Percentiles rank a stretch among this genome's conserved stretches.
These are phyloP conservation scores for Lomentospora prolificans DNA, from an alignment of 2,329 filamentous ascomycete species.

Conservation along the genomic window DNA sequence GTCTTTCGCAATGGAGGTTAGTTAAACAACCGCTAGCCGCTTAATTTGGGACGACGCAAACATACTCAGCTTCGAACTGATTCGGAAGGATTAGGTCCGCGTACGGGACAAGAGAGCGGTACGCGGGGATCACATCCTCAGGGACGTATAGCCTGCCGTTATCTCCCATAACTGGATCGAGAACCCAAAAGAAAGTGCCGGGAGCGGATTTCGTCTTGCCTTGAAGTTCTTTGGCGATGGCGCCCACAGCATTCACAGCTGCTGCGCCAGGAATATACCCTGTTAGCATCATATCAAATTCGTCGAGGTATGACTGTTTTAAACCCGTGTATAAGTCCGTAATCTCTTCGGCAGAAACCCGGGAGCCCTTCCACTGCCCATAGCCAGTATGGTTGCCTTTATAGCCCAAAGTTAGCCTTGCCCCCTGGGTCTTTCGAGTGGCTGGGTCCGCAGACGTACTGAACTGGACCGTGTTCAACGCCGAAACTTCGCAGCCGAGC, in stretches of 20 bases:
- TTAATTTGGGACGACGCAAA: constrained; percentile 10
- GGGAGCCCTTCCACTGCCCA: constrained; percentile 75
- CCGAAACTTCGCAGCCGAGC: constrained; percentile 85
- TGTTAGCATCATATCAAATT: constrained; percentile 90
- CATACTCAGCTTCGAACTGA: constrained; percentile 92
- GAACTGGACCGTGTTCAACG: constrained; percentile 94
- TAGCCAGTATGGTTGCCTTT: constrained; percentile 94
- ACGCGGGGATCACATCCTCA: constrained; percentile 83
- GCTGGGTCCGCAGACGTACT: constrained; percentile 47
- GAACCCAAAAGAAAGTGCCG: constrained; percentile 87
- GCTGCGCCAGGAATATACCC: constrained; percentile 88
- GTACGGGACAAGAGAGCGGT: constrained; percentile 66
- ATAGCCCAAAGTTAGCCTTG: background rate
- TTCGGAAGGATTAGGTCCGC: constrained; percentile 93
- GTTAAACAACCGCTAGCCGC: background rate
- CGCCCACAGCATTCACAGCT: constrained; percentile 73
- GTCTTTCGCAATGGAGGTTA: constrained; percentile 35
- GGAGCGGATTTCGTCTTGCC: constrained; percentile 50
- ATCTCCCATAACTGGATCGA: constrained; percentile 98
- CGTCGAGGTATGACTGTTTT: constrained; percentile 70
- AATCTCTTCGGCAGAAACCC: constrained; percentile 73
- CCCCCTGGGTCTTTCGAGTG: background rate
- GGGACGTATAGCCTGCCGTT: constrained; percentile 87
- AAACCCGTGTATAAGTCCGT: constrained; percentile 75
- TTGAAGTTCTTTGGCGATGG: constrained; percentile 73